These are phyloP conservation scores for Globisporangium parvum DNA, from an alignment of 352 stramenopile species.

Conservation along the genomic window DNA sequence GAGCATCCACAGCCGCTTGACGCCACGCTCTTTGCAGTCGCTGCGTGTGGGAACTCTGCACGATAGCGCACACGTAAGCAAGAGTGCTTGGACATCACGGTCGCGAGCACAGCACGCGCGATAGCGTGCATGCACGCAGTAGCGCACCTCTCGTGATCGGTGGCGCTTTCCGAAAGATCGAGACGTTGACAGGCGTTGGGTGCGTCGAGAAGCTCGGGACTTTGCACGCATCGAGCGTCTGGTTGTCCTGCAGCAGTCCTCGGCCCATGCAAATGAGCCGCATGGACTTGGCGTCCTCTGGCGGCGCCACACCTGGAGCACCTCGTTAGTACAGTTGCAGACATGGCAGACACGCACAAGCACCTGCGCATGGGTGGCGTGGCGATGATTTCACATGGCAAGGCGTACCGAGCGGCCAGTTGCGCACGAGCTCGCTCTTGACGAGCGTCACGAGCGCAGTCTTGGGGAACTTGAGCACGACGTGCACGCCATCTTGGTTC, in stretches of 20 bases:
- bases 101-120: no score
- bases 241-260: conserved; percentile 86
- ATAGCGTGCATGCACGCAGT: no score
- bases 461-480: conserved; percentile 54
- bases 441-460: conserved; percentile 40
- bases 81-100: background rate
- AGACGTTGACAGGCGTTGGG: conserved; percentile 94
- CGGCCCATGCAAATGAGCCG: conserved; percentile 94
- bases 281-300: conserved; percentile 57
- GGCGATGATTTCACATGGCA: no score
- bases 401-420: conserved; percentile 51
- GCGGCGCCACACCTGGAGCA: conserved; percentile 32
- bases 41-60: conserved; percentile 15
- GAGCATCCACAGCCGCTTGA: conserved; percentile 54
- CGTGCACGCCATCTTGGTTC: conserved; percentile 70
- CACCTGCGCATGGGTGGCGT: background rate
- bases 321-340: background rate
- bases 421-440: conserved; percentile 60
- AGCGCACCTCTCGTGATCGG: conserved; percentile 24
- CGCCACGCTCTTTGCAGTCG: conserved; percentile 30
- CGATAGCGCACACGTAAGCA: conserved; percentile 9
- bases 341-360: background rate
- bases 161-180: conserved; percentile 49
- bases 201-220: conserved; percentile 92
- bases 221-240: conserved; percentile 77